Evolutionary conservation across 2,329 filamentous ascomycete genomes (phyloP).

Genomic region (Hypocreales sp.): DNA sequence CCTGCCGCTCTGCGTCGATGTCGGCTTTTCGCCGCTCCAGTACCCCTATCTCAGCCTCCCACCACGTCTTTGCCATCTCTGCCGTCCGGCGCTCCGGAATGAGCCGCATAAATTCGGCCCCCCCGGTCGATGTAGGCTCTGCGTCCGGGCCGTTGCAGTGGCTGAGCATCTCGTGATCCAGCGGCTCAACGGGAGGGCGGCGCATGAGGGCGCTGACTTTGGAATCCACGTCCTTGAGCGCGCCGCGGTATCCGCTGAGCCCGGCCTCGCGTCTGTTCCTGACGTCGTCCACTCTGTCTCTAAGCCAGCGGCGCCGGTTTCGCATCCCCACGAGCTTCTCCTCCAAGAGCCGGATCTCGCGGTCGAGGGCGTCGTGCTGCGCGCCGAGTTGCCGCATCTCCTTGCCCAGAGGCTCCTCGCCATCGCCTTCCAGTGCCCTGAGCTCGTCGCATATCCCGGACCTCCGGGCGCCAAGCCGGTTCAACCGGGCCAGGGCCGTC

Average conservation of each 20-base stretch:
- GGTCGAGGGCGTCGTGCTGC: constrained; percentile 37
- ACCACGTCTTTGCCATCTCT: constrained; percentile 57
- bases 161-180: constrained; percentile 30
- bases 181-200: constrained; percentile 36
- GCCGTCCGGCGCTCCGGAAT: constrained; percentile 50
- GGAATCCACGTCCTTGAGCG: constrained; percentile 48
- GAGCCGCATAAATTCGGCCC: constrained; percentile 41
- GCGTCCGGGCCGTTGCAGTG: constrained; percentile 5
- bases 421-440: constrained; percentile 34
- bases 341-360: constrained; percentile 51
- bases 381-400: constrained; percentile 44
- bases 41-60: constrained; percentile 44
- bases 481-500: constrained; percentile 40
- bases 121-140: constrained; percentile 16
- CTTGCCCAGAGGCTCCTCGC: constrained; percentile 39
- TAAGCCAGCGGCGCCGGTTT: constrained; percentile 40
- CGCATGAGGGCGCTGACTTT: constrained; percentile 44
- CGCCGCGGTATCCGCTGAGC: constrained; percentile 55
- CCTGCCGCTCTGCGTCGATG: constrained; percentile 45
- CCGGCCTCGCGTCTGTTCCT: constrained; percentile 53
- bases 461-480: constrained; percentile 33
- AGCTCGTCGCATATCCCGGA: constrained; percentile 36
- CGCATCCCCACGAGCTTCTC: constrained; percentile 46
- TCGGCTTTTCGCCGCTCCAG: constrained; percentile 37
- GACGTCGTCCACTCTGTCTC: constrained; percentile 44